phyloP scores from a whole-genome alignment of 73 alveolate genomes.

The Halteria grandinella region DNA sequence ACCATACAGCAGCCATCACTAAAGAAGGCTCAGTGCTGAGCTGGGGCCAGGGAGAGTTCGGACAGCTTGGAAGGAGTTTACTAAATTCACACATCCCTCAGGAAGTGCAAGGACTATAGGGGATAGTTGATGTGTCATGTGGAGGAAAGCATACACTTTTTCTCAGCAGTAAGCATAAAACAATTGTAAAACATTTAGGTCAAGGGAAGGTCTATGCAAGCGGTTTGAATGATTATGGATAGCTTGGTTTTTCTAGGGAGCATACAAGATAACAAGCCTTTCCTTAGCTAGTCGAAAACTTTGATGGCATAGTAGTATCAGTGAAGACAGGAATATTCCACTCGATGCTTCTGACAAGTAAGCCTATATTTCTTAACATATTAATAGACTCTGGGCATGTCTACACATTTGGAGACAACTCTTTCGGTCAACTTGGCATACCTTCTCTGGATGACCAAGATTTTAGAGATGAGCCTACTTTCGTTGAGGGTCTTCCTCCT shows the following conservation, averaged over 20 bases:
- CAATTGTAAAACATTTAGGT: background rate
- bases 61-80: conserved; percentile 58
- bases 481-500: background rate
- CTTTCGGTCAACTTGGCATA: conserved; percentile 71
- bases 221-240: conserved; percentile 70
- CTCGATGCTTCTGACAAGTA: conserved; percentile 54
- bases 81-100: background rate
- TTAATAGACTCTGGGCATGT: conserved; percentile 52
- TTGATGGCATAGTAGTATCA: conserved; percentile 42
- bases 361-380: background rate
- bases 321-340: conserved; percentile 64
- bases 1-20: conserved; percentile 85
- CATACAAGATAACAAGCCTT: conserved; percentile 21
- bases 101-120: background rate
- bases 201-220: conserved; percentile 58
- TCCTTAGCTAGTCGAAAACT: conserved; percentile 21
- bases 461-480: background rate
- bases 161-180: conserved; percentile 30
- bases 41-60: conserved; percentile 89
- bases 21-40: conserved; percentile 83
- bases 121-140: conserved; percentile 34
- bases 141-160: conserved; percentile 72
- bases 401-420: conserved; percentile 69
- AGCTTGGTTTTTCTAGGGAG: conserved; percentile 52
- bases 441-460: background rate